Conservation (phyloP, 495 filamentous ascomycete genomes). For the Penicillium antarcticum region DNA sequence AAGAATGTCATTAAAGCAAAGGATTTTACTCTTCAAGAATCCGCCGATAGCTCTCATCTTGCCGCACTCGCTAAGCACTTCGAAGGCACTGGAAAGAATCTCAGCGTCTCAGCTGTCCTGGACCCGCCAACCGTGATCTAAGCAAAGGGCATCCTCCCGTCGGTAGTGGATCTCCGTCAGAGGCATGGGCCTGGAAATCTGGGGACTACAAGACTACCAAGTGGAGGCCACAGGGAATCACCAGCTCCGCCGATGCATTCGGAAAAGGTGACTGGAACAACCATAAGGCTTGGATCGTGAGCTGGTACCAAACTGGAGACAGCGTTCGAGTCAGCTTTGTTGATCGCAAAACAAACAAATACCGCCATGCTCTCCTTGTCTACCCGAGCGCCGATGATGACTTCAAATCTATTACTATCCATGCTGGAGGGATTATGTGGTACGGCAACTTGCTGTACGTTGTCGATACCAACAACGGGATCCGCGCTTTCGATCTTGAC, state of each 20-base stretch:
- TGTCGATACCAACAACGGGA: slow-evolving; percentile 28
- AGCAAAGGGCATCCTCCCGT: slow-evolving; percentile 12
- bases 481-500: slow-evolving; percentile 31
- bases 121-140: slow-evolving; percentile 33
- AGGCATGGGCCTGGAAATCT: slow-evolving; percentile 23
- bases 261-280: slow-evolving; percentile 29
- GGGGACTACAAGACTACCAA: slow-evolving; percentile 31
- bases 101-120: slow-evolving; percentile 30
- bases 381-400: slow-evolving; percentile 25
- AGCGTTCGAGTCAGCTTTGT: slow-evolving; percentile 36
- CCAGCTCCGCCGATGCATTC: slow-evolving; percentile 34
- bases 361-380: slow-evolving; percentile 40
- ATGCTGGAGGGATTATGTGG: slow-evolving; percentile 35
- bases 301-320: slow-evolving; percentile 34
- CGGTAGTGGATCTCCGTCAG: slow-evolving; percentile 23
- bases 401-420: slow-evolving; percentile 25
- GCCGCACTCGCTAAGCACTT: slow-evolving; percentile 16
- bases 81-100: slow-evolving; percentile 15
- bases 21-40: slow-evolving; percentile 9
- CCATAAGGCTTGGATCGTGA: slow-evolving; percentile 31
- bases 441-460: slow-evolving; percentile 32
- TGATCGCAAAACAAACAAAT: slow-evolving; percentile 25
- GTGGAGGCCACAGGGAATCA: slow-evolving; percentile 41
- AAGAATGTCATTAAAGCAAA: too few species aligned
- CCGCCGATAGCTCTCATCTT: slow-evolving; percentile 10